A percentile compares a stretch with the other conserved stretches of the same genome.
Conservation (phyloP, 2,329 filamentous ascomycete genomes). For the Aspergillus sergii region DNA sequence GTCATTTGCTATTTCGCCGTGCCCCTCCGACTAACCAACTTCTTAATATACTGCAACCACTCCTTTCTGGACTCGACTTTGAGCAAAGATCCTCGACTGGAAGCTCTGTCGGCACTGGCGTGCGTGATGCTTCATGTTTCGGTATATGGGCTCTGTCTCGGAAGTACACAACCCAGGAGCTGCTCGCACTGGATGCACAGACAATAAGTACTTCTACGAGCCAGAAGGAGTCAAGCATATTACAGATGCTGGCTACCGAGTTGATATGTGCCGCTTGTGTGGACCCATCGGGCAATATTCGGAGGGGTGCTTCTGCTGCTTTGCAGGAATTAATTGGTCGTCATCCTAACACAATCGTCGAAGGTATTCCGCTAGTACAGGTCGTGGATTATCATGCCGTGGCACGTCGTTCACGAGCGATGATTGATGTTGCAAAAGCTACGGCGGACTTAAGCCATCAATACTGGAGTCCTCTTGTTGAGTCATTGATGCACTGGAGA, state of each 20-base stretch:
- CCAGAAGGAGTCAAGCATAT: slow-evolving; percentile 47
- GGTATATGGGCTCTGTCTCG: slow-evolving; percentile 91
- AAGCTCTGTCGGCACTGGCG: slow-evolving; percentile 82
- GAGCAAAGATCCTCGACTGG: slow-evolving; percentile 86
- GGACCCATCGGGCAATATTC: slow-evolving; percentile 90
- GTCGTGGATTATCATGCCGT: slow-evolving; percentile 91
- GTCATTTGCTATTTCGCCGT: slow-evolving; percentile 81
- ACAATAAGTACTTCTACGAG: slow-evolving; percentile 32
- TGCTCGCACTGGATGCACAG: slow-evolving; percentile 61
- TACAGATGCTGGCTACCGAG: slow-evolving; percentile 79
- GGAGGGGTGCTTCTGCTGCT: slow-evolving; percentile 87
- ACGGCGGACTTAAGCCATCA: slow-evolving; percentile 65
- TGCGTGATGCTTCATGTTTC: slow-evolving; percentile 93
- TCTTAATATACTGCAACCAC: slow-evolving; percentile 71
- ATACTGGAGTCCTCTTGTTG: slow-evolving; percentile 71
- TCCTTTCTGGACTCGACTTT: slow-evolving; percentile 80
- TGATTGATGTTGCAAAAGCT: slow-evolving; percentile 72
- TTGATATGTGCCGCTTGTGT: slow-evolving; percentile 80
- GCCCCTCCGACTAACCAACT: slow-evolving; percentile 74
- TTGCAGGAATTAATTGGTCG: slow-evolving; percentile 91
- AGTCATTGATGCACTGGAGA: slow-evolving; percentile 78
- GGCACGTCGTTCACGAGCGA: slow-evolving; percentile 79
- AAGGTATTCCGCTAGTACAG: slow-evolving; percentile 86
- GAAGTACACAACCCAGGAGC: slow-evolving; percentile 79
- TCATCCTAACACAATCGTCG: slow-evolving; percentile 79